A percentile compares a stretch with the other conserved stretches of the same genome.
phyloP scores from a whole-genome alignment of 2,329 filamentous ascomycete genomes.

The Aureobasidium sp. region DNA sequence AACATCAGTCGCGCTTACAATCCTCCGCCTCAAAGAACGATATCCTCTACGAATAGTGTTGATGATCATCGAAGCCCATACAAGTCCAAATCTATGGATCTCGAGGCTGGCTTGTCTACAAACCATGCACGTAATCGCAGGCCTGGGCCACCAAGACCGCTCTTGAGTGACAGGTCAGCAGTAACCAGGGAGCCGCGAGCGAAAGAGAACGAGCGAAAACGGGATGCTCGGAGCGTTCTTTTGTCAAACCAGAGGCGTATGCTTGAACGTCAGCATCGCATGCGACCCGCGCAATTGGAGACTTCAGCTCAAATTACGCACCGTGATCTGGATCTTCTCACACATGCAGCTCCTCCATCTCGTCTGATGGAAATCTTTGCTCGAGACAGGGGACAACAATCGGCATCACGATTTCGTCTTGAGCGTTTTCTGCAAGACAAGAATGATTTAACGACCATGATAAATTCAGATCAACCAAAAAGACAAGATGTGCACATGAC shows the following conservation, averaged over 20 bases:
- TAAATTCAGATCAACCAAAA: neutral
- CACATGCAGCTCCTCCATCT: conserved; percentile 7
- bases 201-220: neutral
- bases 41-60: neutral
- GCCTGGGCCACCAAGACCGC: neutral
- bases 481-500: neutral
- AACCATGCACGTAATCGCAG: neutral
- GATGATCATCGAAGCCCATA: neutral
- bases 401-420: conserved; percentile 24
- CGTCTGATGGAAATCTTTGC: conserved; percentile 19
- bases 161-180: neutral
- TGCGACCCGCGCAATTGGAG: conserved; percentile 13
- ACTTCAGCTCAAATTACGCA: neutral
- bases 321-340: conserved; percentile 3
- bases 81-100: neutral
- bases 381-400: conserved; percentile 19
- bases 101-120: neutral
- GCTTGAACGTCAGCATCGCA: conserved; percentile 9
- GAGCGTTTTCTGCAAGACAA: conserved; percentile 23
- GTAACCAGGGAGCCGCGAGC: neutral
- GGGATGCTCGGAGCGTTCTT: neutral
- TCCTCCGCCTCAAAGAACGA: neutral
- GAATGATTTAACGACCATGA: neutral
- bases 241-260: neutral
- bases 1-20: conserved; percentile 24